phyloP scores from a whole-genome alignment of 2,329 filamentous ascomycete species.

The Colletotrichum kahawae region DNA sequence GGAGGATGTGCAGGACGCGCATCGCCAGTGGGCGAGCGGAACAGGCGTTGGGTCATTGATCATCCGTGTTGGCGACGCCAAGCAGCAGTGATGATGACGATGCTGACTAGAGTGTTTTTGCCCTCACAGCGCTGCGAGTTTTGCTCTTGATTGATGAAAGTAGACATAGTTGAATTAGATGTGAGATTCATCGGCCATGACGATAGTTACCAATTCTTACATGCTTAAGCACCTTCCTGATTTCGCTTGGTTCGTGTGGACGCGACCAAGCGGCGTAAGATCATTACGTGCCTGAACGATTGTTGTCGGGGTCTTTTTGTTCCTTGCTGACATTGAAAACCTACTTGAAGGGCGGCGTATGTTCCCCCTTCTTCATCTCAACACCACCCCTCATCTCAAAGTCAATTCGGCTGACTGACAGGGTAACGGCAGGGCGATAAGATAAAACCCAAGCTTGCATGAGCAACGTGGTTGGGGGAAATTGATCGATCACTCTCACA shows the following conservation, averaged over 20 bases:
- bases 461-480: neutral
- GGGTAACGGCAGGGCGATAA: neutral
- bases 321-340: neutral
- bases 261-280: neutral
- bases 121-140: neutral
- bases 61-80: constrained; percentile 29
- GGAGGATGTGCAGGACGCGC: constrained; percentile 42
- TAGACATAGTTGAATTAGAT: neutral
- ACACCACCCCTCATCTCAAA: neutral
- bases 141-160: neutral
- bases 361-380: neutral
- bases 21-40: constrained; percentile 39
- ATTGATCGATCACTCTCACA: neutral
- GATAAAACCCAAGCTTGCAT: neutral
- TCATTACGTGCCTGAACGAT: neutral
- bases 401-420: neutral
- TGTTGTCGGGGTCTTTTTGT: neutral
- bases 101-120: neutral
- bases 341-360: neutral
- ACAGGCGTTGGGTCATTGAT: constrained; percentile 40
- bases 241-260: neutral
- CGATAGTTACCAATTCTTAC: neutral
- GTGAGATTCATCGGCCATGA: neutral
- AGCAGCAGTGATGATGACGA: neutral
- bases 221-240: neutral